phyloP scores from a whole-genome alignment of 2,329 filamentous ascomycete genomes.

The Teratosphaeriaceae sp. region DNA sequence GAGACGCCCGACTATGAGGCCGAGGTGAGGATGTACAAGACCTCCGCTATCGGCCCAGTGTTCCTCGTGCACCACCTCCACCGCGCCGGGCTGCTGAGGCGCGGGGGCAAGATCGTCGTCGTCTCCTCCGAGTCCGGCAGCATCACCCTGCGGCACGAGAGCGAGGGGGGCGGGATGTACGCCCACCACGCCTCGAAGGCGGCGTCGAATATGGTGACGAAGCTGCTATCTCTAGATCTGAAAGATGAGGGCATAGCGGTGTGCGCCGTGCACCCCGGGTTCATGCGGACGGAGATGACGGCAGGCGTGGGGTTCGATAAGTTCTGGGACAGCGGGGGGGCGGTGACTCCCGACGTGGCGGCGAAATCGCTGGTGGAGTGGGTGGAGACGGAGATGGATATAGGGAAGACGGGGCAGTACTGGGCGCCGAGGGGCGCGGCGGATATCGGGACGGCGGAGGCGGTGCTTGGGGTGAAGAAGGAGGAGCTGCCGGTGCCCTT shows the following conservation, averaged over 20 bases:
- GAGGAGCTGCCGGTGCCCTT: conserved; percentile 55
- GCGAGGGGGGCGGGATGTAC: conserved; percentile 67
- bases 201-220: conserved; percentile 71
- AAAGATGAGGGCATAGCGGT: conserved; percentile 57
- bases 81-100: conserved; percentile 45
- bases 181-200: conserved; percentile 67
- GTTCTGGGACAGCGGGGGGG: conserved; percentile 64
- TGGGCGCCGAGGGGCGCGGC: conserved; percentile 65
- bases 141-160: conserved; percentile 60
- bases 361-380: conserved; percentile 58
- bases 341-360: conserved; percentile 61
- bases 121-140: conserved; percentile 65
- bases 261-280: conserved; percentile 62
- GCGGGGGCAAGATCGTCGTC: conserved; percentile 62
- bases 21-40: conserved; percentile 65
- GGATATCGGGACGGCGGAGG: conserved; percentile 63
- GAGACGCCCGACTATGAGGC: conserved; percentile 58
- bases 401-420: conserved; percentile 61
- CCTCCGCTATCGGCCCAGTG: conserved; percentile 56
- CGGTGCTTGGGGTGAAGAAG: conserved; percentile 52
- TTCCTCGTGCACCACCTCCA: conserved; percentile 59
- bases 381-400: conserved; percentile 50
- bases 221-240: conserved; percentile 60
- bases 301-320: conserved; percentile 65
- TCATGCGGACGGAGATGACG: conserved; percentile 71